Base-by-base conservation (phyloP, 1,139 yeast species). In the Yamadazyma blattariae region DNA sequence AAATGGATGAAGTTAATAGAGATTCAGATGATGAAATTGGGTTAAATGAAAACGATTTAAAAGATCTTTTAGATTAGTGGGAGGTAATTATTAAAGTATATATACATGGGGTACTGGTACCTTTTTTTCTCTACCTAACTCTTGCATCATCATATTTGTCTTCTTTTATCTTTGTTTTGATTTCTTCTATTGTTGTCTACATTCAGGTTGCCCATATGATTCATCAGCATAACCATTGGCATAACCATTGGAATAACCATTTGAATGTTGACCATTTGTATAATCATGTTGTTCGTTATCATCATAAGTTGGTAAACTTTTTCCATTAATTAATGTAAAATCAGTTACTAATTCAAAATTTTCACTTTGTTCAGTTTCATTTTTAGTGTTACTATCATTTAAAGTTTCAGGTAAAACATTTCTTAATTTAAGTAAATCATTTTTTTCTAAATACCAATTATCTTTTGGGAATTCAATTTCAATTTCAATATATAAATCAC, bases 391-490 rank as follows among this genome's bases (percentile, higher is more conserved):
- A n/a, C n/a, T n/a, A n/a, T n/a, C n/a, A 10, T 36, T 38, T 28
- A 63, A 50, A 2, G 57, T 61, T 40, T 57, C 64, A 9, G 88
- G 89, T 32, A 83, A 60, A 15, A 81, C 62, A 42, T 77, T 75
- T 40, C 64, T 65, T 41, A 83, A 61, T 41, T 71, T 75, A 18
- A 61, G 42, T 6, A 80, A 37, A 52, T 83, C 92, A 40, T 76
- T 71, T 52, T 72, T 75, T 53, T 84, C 92, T 50, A 75, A 62
- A 51, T 77, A 79, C 95, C 95, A 86, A 48, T 79, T 75, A 56
- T 87, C 94, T 26, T 73, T 71, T 2, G 97, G 98, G 58, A 92
- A 92, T 45, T 80, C 87, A 36, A 92, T 78, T 17, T 78, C 78
- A 17, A 88, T 58, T 38, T 74, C 76, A 15, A 92, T 67, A 48